phyloP scores from a whole-genome alignment of 2,329 filamentous ascomycete genomes.

The Neonectria faginata region DNA sequence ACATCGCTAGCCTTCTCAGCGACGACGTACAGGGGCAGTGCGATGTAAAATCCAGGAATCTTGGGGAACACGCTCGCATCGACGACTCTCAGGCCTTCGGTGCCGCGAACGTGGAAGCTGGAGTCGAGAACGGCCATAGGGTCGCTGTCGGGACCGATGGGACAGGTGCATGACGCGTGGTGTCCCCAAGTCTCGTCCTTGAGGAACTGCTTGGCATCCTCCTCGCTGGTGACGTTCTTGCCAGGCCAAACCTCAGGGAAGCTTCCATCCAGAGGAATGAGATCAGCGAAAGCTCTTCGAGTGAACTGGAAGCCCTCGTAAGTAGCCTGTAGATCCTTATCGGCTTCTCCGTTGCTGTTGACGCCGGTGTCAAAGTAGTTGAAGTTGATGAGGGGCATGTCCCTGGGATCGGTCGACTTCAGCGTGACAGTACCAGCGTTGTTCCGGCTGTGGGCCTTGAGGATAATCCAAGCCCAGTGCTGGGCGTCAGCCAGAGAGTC shows the following conservation, averaged over 20 bases:
- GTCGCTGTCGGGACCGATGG: conserved; percentile 67
- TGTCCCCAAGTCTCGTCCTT: conserved; percentile 53
- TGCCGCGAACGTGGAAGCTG: conserved; percentile 67
- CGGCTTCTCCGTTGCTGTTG: conserved; percentile 46
- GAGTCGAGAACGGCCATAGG: conserved; percentile 67
- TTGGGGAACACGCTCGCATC: conserved; percentile 67
- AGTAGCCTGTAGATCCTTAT: conserved; percentile 56
- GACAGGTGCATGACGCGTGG: conserved; percentile 66
- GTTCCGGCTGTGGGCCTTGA: conserved; percentile 68
- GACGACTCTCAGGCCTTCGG: conserved; percentile 68
- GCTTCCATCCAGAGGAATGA: conserved; percentile 54
- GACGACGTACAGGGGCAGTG: conserved; percentile 52
- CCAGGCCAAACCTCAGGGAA: conserved; percentile 52
- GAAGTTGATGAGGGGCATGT: conserved; percentile 72
- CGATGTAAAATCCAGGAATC: conserved; percentile 40
- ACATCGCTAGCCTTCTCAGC: conserved; percentile 66
- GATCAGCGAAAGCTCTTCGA: conserved; percentile 54
- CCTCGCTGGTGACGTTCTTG: conserved; percentile 54
- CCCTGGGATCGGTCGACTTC: conserved; percentile 69
- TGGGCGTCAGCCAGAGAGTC: conserved; percentile 57
- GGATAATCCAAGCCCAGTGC: conserved; percentile 56
- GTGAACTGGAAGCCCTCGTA: conserved; percentile 60
- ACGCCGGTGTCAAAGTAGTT: conserved; percentile 63
- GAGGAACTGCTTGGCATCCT: conserved; percentile 57
- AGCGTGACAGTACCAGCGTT: conserved; percentile 72